Base-by-base conservation (phyloP, 2,329 filamentous ascomycete genomes). In the Ophiostoma perfectum region DNA sequence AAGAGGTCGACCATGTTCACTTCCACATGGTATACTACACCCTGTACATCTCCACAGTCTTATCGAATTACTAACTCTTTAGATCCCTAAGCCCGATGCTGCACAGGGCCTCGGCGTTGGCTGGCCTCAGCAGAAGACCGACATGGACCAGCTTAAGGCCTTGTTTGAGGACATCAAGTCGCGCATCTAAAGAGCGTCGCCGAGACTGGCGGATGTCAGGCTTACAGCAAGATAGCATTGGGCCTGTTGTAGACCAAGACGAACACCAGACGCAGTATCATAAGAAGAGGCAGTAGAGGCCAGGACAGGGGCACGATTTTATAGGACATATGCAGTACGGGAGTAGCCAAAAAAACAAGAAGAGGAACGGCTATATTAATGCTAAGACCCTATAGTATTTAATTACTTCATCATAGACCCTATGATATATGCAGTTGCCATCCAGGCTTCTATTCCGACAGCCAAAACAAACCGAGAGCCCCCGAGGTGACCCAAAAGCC, bases 21-120 rank as follows among this genome's bases (percentile, higher is more conserved):
- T 94, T 99, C 79, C 95, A 99, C 77, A 89, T 98, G 87, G 90
- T 92, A 84, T 72, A n/a, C 11, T 9, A 9, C 42, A 14, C 14
- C 39, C 18, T 16, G 42, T 16, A 63, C 2, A n/a, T 0, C 0
- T 3, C n/a, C 36, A 63, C 2, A 5, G 36, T 6, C 36, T 8
- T 38, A 58, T 55, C 38, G 2, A 27, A 58, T 12, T 11, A 36
- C 12, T 49, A 45, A 63, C 66, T 8, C 11, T 9, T 2, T 12
- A 92, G 90, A 99, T 99, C 71, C 95, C 95, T 47, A 99, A 99
- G 83, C 94, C 95, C 66, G 96, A 92, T 75, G 82, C 88, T 74
- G 76, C 82, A 47, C 91, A 98, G 77, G 95, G 95, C 6, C 81
- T 99, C 66, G 87, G 85, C 5, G 66, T 73, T 4, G 78, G 80